Conservation (phyloP, 2,329 filamentous ascomycete genomes). For the Pseudogymnoascus sp. region DNA sequence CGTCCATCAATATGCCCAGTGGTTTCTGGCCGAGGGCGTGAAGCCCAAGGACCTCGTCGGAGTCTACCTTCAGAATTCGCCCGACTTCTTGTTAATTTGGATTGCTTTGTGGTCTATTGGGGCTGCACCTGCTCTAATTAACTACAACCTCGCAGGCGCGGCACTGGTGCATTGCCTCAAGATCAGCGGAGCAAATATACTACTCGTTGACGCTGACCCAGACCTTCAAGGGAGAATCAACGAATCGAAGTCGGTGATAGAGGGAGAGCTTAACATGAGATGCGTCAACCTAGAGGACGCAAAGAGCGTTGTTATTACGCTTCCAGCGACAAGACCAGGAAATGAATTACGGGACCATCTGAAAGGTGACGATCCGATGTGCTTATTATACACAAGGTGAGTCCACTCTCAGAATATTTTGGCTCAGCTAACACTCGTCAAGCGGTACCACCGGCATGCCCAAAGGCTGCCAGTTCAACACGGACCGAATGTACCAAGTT, state of each 20-base stretch:
- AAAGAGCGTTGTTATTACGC: slow-evolving; percentile 39
- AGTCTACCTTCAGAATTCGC: slow-evolving; percentile 60
- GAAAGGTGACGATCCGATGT: slow-evolving; percentile 47
- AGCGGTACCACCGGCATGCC: slow-evolving; percentile 70
- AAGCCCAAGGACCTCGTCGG: slow-evolving; percentile 54
- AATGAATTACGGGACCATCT: slow-evolving; percentile 49
- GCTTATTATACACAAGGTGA: slow-evolving; percentile 62
- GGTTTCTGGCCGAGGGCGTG: slow-evolving; percentile 53
- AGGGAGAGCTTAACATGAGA: slow-evolving; percentile 41
- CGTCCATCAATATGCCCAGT: slow-evolving; percentile 54
- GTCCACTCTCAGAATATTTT: slow-evolving; percentile 12
- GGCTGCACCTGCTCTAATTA: slow-evolving; percentile 63
- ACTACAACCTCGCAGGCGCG: slow-evolving; percentile 58
- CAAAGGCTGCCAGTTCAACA: slow-evolving; percentile 60
- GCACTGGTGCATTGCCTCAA: slow-evolving; percentile 59
- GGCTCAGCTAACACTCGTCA: background rate
- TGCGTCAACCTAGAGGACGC: slow-evolving; percentile 45
- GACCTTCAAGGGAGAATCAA: slow-evolving; percentile 51
- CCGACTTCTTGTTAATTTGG: slow-evolving; percentile 61
- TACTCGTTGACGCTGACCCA: slow-evolving; percentile 52
- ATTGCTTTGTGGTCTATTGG: slow-evolving; percentile 59
- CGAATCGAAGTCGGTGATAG: slow-evolving; percentile 46
- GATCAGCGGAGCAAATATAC: slow-evolving; percentile 47
- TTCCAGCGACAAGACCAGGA: slow-evolving; percentile 44
- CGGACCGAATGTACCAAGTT: slow-evolving; percentile 33